Evolutionary conservation across 441 rosid genomes (phyloP).

Genomic region (Raphanus hybrid): DNA sequence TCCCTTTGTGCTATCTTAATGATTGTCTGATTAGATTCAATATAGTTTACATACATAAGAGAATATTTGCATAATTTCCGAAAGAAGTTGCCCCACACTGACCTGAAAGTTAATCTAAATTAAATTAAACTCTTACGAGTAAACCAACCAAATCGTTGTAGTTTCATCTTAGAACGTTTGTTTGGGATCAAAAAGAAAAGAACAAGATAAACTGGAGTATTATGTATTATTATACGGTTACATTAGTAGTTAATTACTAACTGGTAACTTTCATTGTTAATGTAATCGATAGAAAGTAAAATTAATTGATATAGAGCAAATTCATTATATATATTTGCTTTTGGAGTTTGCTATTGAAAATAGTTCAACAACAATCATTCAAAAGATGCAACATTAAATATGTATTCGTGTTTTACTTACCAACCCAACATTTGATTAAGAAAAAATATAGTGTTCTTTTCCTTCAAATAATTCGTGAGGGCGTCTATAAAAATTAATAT

Average conservation of each 20-base stretch:
- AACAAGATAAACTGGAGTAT: neutral
- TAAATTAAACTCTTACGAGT: slow-evolving; percentile 1
- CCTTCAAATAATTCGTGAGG: neutral
- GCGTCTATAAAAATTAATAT: slow-evolving; percentile 14
- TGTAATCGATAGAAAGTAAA: too few species aligned
- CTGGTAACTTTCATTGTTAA: too few species aligned
- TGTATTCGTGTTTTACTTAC: slow-evolving; percentile 10
- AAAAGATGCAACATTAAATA: slow-evolving; percentile 10
- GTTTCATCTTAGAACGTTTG: neutral
- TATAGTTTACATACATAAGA: slow-evolving; percentile 10
- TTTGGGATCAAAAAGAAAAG: neutral
- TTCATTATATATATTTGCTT: too few species aligned
- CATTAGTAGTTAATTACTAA: too few species aligned
- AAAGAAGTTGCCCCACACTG: slow-evolving; percentile 26
- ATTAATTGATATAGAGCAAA: too few species aligned
- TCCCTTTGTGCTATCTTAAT: slow-evolving; percentile 36
- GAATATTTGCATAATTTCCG: slow-evolving; percentile 23
- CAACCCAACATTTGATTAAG: neutral
- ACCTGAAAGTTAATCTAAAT: neutral
- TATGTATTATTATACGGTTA: neutral
- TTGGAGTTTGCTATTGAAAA: slow-evolving; percentile 21
- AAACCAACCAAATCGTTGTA: slow-evolving; percentile 26
- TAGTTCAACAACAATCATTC: slow-evolving; percentile 22
- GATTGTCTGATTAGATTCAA: slow-evolving; percentile 36
- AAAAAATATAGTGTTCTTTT: neutral